These are phyloP conservation scores for Aristolochia contorta DNA, from an alignment of 164 flowering plant species.

Conservation along the genomic window DNA sequence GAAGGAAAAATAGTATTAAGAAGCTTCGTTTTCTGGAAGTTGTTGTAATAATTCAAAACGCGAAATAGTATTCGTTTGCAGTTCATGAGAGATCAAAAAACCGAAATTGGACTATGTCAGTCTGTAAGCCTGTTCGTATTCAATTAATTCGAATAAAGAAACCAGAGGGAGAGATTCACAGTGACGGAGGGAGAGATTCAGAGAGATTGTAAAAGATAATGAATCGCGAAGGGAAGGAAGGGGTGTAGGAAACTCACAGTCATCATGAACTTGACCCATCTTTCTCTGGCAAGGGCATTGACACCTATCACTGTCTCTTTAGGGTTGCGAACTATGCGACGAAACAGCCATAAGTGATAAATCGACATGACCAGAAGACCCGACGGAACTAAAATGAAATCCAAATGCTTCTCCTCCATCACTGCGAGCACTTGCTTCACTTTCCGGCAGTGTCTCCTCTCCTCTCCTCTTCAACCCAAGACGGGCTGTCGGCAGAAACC, in stretches of 20 bases:
- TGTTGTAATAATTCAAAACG: too few species aligned
- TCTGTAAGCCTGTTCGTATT: too few species aligned
- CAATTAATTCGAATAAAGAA: too few species aligned
- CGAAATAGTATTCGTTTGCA: too few species aligned
- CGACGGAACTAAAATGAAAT: constrained; percentile 48
- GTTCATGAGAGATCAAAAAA: background rate
- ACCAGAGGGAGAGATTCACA: too few species aligned
- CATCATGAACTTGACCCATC: constrained; percentile 62
- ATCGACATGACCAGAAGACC: constrained; percentile 36
- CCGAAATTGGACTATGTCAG: background rate
- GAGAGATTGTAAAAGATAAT: background rate
- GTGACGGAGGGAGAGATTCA: background rate
- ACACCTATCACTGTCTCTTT: constrained; percentile 60
- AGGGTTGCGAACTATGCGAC: constrained; percentile 31
- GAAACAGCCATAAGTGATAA: constrained; percentile 60
- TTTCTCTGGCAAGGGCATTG: constrained; percentile 57
- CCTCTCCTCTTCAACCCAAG: background rate
- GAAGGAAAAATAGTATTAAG: background rate
- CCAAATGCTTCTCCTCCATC: constrained; percentile 47
- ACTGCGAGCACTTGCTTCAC: background rate
- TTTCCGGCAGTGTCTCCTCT: background rate
- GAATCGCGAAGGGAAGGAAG: background rate
- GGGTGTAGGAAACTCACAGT: constrained; percentile 21
- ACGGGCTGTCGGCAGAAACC: background rate
- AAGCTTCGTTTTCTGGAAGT: background rate